Percentiles rank a stretch among this genome's conserved stretches.
phyloP scores from a whole-genome alignment of 805 yeast genomes.

The Ogataea nonfermentans region DNA sequence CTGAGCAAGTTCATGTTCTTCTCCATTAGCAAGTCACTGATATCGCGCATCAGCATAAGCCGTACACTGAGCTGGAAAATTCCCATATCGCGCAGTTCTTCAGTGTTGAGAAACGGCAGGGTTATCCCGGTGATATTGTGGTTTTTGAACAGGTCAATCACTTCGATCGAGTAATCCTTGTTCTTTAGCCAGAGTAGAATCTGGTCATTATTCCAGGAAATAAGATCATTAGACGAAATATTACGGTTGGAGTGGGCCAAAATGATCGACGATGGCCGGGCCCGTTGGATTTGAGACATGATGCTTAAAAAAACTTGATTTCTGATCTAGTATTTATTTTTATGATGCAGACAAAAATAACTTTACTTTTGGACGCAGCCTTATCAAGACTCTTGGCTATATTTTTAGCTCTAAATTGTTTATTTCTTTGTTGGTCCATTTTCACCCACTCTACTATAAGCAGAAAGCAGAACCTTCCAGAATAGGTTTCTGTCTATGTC shows the following conservation, averaged over 20 bases:
- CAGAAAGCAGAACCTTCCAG: conserved; percentile 44
- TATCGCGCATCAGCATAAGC: conserved; percentile 55
- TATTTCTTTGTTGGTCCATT: background rate
- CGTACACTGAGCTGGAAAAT: conserved; percentile 52
- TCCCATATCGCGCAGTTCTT: conserved; percentile 74
- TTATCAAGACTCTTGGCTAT: no score
- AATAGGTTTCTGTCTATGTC: conserved; percentile 41
- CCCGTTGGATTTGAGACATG: conserved; percentile 12
- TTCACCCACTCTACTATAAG: conserved; percentile 38
- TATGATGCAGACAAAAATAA: no score
- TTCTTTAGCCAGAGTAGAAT: conserved; percentile 32
- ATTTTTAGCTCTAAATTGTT: background rate
- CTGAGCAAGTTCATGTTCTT: conserved; percentile 26
- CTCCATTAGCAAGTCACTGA: conserved; percentile 49
- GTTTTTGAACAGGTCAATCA: conserved; percentile 40
- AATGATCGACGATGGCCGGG: conserved; percentile 19
- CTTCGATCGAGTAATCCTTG: conserved; percentile 21
- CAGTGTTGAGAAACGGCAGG: conserved; percentile 63
- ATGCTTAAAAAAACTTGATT: background rate
- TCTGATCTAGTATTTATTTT: background rate
- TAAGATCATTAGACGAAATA: conserved; percentile 21
- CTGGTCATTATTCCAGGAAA: conserved; percentile 33
- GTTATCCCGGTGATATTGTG: conserved; percentile 74
- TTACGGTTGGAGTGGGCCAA: conserved; percentile 19
- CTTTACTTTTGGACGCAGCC: no score